Conservation (phyloP, 768 basidiomycete genomes). For the Mycena sanguinolenta region DNA sequence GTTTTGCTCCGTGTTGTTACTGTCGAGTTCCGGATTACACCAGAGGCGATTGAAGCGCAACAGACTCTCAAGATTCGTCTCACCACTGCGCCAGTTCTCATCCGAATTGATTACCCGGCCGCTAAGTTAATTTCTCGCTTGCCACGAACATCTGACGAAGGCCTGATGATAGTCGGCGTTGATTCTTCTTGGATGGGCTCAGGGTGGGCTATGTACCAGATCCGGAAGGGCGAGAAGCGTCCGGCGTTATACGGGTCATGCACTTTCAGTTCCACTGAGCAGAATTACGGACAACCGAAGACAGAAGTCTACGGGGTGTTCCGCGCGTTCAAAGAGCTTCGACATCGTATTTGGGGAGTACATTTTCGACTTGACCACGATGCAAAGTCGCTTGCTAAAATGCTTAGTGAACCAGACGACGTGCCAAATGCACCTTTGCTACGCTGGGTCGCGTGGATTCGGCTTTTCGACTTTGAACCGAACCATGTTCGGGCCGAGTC, state of each 20-base stretch:
- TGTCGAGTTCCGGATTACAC: conserved; percentile 44
- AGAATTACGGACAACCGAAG: conserved; percentile 53
- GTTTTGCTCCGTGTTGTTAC: conserved; percentile 21
- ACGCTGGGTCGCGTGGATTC: conserved; percentile 52
- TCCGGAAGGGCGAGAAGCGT: conserved; percentile 34
- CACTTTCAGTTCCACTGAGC: conserved; percentile 49
- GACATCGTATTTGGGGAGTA: conserved; percentile 47
- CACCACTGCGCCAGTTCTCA: conserved; percentile 42
- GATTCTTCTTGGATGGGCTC: conserved; percentile 50
- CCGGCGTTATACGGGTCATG: conserved; percentile 49
- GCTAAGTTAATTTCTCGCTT: conserved; percentile 8
- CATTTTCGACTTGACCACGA: conserved; percentile 51
- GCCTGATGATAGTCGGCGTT: conserved; percentile 48
- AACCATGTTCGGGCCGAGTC: conserved; percentile 49
- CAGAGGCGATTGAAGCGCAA: conserved; percentile 40
- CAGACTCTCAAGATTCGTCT: conserved; percentile 42
- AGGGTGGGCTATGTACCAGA: conserved; percentile 52
- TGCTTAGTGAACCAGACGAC: conserved; percentile 52
- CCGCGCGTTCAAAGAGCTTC: conserved; percentile 45
- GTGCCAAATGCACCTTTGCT: conserved; percentile 51
- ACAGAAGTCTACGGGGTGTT: conserved; percentile 54
- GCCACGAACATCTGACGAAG: conserved; percentile 35
- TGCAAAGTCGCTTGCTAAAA: conserved; percentile 50
- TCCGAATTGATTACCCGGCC: conserved; percentile 48
- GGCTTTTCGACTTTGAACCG: conserved; percentile 52